Evolutionary conservation across 257 asterid species (phyloP).

Genomic region (Solanum corneliomulleri): DNA sequence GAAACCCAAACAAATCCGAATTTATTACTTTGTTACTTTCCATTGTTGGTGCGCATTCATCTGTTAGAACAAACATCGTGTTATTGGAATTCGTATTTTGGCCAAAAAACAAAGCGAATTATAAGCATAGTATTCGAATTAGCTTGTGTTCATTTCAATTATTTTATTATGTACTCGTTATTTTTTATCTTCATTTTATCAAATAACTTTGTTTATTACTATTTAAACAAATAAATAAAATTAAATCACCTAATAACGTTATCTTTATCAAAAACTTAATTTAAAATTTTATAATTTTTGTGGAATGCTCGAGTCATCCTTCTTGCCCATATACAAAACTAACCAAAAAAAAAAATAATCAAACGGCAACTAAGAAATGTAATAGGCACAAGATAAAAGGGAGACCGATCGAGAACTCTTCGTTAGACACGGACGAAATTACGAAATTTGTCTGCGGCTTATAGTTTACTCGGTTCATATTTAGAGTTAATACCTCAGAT

Average conservation of each 20-base stretch:
- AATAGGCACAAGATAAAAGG: background rate
- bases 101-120: too few relatives aligned
- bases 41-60: background rate
- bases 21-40: background rate
- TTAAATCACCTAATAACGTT: background rate
- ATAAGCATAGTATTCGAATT: background rate
- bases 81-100: too few relatives aligned
- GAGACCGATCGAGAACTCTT: background rate
- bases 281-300: background rate
- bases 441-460: background rate
- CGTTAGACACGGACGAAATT: background rate
- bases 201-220: background rate
- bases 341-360: too few relatives aligned
- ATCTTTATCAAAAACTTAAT: background rate
- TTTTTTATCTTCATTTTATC: background rate
- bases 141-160: background rate
- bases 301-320: background rate
- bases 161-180: background rate
- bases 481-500: too few relatives aligned
- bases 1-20: fast-evolving
- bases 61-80: background rate
- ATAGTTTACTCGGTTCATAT: background rate
- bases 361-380: background rate
- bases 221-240: too few relatives aligned
- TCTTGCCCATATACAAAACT: background rate